Base-by-base conservation (phyloP, 1,284 basidiomycete genomes). In the Trametes hirsuta region DNA sequence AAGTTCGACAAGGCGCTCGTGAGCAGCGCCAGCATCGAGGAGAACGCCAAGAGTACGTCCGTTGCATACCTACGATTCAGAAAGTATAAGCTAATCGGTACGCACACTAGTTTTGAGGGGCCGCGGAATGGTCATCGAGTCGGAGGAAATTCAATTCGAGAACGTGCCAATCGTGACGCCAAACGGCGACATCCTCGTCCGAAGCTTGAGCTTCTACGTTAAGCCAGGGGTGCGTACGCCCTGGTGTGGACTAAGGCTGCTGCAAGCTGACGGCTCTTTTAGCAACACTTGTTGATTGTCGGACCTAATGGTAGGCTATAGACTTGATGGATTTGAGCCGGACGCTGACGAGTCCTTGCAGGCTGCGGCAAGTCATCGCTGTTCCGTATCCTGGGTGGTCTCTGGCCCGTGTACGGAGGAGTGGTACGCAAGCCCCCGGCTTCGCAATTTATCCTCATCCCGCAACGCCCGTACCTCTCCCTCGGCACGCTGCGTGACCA, bases 361-460 rank as follows among this genome's bases (percentile, higher is more conserved):
- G 88, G 88, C 10, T 91, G 93, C 68, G 95, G 95, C 24, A 97
- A 97, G 74, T 93, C 90, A 0, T 94, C 91, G 6, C 77, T 98
- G 51, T 98, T 97, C 83, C 87, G 97, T 25, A 97, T 98, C 61
- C 81, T 99, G 2, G 97, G 96, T 42, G 97, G 96, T 18, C 84
- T 99, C 6, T 99, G 97, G 96, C 96, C 97, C 1, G 92, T 98
- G 4, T 97, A 98, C 70, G 97, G 93, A 18, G 97, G 97, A 0
- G 82, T 86, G 11, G 95, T 99, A n/a, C 87, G 90, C 69, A 98
- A 98, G 75, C 97, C 97, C 0, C 85, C 91, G 15, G 90, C 94
- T 6, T 84, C 85, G 8, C 87, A 96, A 61, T 98, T 99, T 74
- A 94, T 96, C 48, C 86, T 98, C 64, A 97, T 99, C 66, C 97